Percentiles rank a stretch among this genome's conserved stretches.
phyloP scores from a whole-genome alignment of 2,329 filamentous ascomycete genomes.

The Pestalotiopsis fici region DNA sequence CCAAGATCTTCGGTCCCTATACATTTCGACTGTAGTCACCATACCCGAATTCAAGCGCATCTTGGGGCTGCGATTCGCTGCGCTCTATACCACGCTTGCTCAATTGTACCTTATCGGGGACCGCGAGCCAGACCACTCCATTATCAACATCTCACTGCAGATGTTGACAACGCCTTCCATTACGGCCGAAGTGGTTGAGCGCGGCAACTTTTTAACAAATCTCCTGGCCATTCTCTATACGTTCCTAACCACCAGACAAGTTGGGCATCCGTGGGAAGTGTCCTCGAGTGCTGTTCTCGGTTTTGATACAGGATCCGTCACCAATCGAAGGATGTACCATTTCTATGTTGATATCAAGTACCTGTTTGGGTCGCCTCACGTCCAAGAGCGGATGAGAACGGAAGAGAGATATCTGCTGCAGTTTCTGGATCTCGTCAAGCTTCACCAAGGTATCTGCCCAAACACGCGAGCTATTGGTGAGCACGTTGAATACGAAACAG shows the following conservation, averaged over 20 bases:
- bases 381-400: conserved; percentile 79
- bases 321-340: conserved; percentile 93
- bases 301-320: conserved; percentile 92
- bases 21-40: conserved; percentile 94
- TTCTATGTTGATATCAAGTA: conserved; percentile 96
- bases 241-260: conserved; percentile 93
- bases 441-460: conserved; percentile 96
- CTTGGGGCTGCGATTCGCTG: conserved; percentile 88
- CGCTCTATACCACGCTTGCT: conserved; percentile 88
- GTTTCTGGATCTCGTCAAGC: conserved; percentile 91
- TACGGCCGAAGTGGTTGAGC: conserved; percentile 90
- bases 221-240: conserved; percentile 96
- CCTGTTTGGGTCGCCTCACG: conserved; percentile 83
- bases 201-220: conserved; percentile 93
- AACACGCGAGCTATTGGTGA: conserved; percentile 91
- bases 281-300: conserved; percentile 83
- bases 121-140: conserved; percentile 94
- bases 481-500: conserved; percentile 97
- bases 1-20: conserved; percentile 86
- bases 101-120: conserved; percentile 96
- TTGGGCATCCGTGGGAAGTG: conserved; percentile 89
- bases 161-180: conserved; percentile 97
- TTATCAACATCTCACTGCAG: conserved; percentile 95
- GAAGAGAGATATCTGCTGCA: conserved; percentile 90
- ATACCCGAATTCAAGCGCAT: conserved; percentile 96